phyloP scores from a whole-genome alignment of 2,329 filamentous ascomycete species.

The Ilyonectria robusta region DNA sequence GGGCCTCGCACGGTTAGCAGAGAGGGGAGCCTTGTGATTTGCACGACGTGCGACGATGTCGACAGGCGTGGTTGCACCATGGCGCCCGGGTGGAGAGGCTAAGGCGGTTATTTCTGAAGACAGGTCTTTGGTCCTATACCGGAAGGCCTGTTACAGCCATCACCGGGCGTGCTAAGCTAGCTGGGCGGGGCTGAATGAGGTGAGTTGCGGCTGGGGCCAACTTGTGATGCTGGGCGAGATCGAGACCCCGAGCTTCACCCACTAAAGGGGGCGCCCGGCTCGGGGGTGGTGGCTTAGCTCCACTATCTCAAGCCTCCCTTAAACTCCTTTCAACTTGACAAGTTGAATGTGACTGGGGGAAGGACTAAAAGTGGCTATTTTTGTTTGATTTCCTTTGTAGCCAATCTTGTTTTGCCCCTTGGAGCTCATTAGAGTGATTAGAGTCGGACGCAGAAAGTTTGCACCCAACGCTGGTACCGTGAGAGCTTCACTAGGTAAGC shows the following conservation, averaged over 20 bases:
- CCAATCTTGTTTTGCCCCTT: constrained; percentile 9
- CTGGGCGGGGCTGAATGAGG: not conserved
- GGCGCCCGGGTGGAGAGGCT: not conserved
- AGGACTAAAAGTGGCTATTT: constrained; percentile 2
- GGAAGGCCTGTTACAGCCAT: not conserved
- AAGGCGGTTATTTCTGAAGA: not conserved
- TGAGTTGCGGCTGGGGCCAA: not conserved
- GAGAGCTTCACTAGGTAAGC: too few species aligned
- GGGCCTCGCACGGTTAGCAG: not conserved
- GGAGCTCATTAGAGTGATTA: constrained; percentile 12
- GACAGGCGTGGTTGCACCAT: not conserved
- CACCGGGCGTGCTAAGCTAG: not conserved
- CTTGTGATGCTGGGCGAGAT: not conserved
- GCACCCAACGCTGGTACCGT: too few species aligned
- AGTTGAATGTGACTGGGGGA: not conserved
- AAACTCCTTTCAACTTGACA: not conserved
- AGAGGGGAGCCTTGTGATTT: not conserved
- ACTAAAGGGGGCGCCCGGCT: not conserved
- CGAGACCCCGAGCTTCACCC: not conserved
- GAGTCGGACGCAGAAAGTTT: not conserved
- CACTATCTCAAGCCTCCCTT: not conserved
- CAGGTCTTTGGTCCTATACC: not conserved
- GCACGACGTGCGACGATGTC: not conserved
- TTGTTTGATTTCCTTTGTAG: not conserved
- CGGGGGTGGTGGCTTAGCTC: not conserved